These are phyloP conservation scores for Austroboletus olivaceoglutinosus DNA, from an alignment of 1,284 basidiomycete genomes.

Conservation along the genomic window DNA sequence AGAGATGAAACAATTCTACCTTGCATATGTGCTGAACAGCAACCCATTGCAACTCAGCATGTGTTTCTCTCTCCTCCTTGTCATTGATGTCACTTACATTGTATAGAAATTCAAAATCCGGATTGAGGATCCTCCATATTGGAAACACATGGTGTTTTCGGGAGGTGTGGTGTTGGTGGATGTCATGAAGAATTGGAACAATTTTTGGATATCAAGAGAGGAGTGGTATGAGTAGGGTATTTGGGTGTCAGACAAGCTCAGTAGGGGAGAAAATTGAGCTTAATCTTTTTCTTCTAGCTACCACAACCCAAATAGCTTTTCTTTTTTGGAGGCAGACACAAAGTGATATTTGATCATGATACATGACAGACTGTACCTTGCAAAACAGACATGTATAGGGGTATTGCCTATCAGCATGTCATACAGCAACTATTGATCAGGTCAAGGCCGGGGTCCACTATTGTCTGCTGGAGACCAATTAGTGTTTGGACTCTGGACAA, in stretches of 20 bases:
- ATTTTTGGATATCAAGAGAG: conserved; percentile 93
- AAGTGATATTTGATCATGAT: no score
- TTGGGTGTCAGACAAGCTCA: conserved; percentile 81
- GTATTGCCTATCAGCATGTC: no score
- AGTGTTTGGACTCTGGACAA: no score
- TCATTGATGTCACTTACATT: no score
- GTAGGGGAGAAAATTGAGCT: conserved; percentile 57
- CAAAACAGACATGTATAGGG: no score
- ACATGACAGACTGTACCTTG: no score
- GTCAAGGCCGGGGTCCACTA: no score
- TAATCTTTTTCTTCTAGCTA: no score
- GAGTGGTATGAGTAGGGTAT: conserved; percentile 93
- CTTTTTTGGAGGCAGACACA: no score
- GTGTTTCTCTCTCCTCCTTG: conserved; percentile 40
- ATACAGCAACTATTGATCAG: no score
- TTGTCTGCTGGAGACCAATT: no score
- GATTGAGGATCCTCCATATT: conserved; percentile 95
- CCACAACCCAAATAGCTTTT: no score
- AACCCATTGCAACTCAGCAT: conserved; percentile 87
- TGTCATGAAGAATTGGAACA: conserved; percentile 94
- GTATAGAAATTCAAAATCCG: conserved; percentile 96
- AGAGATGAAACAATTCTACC: conserved; percentile 98
- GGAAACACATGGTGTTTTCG: conserved; percentile 99
- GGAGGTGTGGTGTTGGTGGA: conserved; percentile 95
- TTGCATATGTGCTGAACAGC: conserved; percentile 85